Base-by-base conservation (phyloP, 1,284 basidiomycete species). In the Microbotryum silenes-acaulis region DNA sequence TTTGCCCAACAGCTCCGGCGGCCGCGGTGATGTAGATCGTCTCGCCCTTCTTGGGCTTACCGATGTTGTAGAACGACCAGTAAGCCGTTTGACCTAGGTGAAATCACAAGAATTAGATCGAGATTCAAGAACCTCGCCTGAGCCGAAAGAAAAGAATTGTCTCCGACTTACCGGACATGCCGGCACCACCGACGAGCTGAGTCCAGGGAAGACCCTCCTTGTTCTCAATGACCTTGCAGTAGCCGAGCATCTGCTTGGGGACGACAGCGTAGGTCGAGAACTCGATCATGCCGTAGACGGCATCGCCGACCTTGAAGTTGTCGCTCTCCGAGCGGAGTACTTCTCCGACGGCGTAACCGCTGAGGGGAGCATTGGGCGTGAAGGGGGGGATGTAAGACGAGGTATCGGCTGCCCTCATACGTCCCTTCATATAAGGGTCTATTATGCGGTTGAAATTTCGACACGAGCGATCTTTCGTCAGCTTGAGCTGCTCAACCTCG, bases 21-120 rank as follows among this genome's bases (percentile, higher is more conserved):
- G 64, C 65, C 14, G 65, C 67, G 10, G 64, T 63, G 21, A 68
- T 63, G 45, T 92, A 81, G 59, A 93, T 82, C 0, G 83, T 88
- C 67, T 94, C 90, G 14, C 89, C 89, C 5, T 84, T 77, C 74
- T 92, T 88, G 68, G 91, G 72, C 65, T 87, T 74, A 23, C 85
- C 89, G 49, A 93, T 79, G 56, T 89, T 85, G 73, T 84, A 80
- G 47, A 92, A 79, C 52, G 49, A 51, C 50, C 53, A 54, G 46
- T 45, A 42, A 14, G 61, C 52, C 3, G 65, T 63, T 7, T 60
- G 59, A 2, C 63, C 54, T 27, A n/a, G 27, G 9, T 12, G 1
- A 37, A 51, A 12, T 6, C 37, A 18, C 37, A 16, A 16, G 12
- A 12, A 18, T 42, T 4, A 42, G 14, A 42, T 6, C 8, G 16